Base-by-base conservation (phyloP, 352 stramenopile genomes). In the Aphanomyces stellatus region DNA sequence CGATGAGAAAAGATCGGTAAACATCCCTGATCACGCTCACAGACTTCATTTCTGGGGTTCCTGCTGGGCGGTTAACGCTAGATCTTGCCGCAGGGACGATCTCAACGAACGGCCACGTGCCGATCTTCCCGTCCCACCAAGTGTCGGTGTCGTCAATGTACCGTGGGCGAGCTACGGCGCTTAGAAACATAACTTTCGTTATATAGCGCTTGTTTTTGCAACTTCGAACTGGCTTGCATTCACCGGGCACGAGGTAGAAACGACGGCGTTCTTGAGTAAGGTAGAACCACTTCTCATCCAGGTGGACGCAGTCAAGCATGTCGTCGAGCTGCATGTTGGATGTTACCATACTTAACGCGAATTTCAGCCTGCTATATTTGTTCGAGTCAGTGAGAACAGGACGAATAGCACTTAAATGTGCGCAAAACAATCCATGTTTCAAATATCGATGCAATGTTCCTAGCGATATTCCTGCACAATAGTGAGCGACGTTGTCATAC, bases 241-340 rank as follows among this genome's bases (percentile, higher is more conserved):
- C 61, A 41, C 53, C 59, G 1, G 59, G 55, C 1, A 59, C 17
- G 15, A 69, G 13, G 42, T 70, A 70, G 53, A 65, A 70, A 8
- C 17, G 6, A 62, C 74, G 77, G 40, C 72, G 74, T 41, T 80
- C 74, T 19, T 69, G 53, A 10, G 74, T 66, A 1, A 79, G 53
- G n/a, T 72, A 48, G 65, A 79, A 76, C 76, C 76, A 79, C 60
- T 82, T 82, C 57, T 53, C 37, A 17, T 43, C 37, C 37, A 43
- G 17, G 37, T 43, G 37, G 37, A 43, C 37, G 37, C 17, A 43
- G 37, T 43, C 17, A 17, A 17, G 10, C 37, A 43, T 43, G 37
- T 43, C 37, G 10, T 43, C 37, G 10, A 43, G 10, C 37, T 17
- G 10, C 37, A 43, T 43, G 17, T 43, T 17, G 37, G 10, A 17